These are phyloP conservation scores for Lactarius quietus DNA, from an alignment of 768 basidiomycete genomes.

Conservation along the genomic window DNA sequence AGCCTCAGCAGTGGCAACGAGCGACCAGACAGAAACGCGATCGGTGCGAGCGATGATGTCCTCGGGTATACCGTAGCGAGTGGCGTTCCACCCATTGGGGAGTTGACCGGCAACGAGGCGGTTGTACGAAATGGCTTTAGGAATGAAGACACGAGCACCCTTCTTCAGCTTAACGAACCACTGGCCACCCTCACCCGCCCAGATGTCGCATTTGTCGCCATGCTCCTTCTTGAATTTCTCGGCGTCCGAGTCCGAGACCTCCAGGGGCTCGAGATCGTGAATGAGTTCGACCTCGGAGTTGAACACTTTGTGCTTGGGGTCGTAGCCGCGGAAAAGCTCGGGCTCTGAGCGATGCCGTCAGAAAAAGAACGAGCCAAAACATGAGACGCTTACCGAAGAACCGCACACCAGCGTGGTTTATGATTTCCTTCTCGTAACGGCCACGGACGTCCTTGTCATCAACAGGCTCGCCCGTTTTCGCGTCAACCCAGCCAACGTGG, in stretches of 20 bases:
- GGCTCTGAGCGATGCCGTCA: constrained; percentile 60
- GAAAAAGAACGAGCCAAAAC: neutral
- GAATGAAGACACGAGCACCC: constrained; percentile 87
- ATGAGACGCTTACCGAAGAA: constrained; percentile 64
- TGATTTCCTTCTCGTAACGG: constrained; percentile 92
- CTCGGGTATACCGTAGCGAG: constrained; percentile 93
- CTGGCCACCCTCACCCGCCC: constrained; percentile 88
- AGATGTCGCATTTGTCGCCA: constrained; percentile 93
- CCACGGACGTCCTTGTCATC: constrained; percentile 97
- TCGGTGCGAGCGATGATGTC: constrained; percentile 96
- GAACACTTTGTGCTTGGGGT: constrained; percentile 96
- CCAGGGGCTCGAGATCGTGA: constrained; percentile 95
- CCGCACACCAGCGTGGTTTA: constrained; percentile 88
- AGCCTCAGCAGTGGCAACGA: constrained; percentile 92
- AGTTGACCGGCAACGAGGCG: constrained; percentile 94
- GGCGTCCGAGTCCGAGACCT: constrained; percentile 87
- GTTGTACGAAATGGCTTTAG: constrained; percentile 94
- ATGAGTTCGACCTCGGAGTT: constrained; percentile 95
- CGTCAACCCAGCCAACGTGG: constrained; percentile 98
- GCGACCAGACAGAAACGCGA: constrained; percentile 89
- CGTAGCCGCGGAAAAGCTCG: constrained; percentile 95
- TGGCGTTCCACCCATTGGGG: constrained; percentile 96
- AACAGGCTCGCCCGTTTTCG: constrained; percentile 87
- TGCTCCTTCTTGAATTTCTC: constrained; percentile 96
- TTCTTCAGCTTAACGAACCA: constrained; percentile 99